A percentile compares a stretch with the other conserved stretches of the same genome.
These are phyloP conservation scores for Scedosporium dehoogii DNA, from an alignment of 2,329 filamentous ascomycete species.

Conservation along the genomic window DNA sequence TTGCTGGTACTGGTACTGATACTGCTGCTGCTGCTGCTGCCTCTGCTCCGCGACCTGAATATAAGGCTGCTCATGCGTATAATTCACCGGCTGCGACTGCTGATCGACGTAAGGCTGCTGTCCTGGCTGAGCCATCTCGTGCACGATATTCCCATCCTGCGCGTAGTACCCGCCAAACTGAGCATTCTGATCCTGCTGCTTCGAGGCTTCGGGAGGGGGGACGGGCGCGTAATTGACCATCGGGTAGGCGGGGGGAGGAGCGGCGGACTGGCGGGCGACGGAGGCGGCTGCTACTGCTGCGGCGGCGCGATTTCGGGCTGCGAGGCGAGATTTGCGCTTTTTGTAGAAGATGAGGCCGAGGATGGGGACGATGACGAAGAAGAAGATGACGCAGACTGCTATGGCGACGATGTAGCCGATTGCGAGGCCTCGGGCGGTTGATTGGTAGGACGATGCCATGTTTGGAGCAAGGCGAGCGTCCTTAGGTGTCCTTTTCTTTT, in stretches of 20 bases:
- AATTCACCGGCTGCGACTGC: neutral
- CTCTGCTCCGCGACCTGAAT: neutral
- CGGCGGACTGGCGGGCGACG: neutral
- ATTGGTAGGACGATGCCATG: neutral
- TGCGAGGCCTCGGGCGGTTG: neutral
- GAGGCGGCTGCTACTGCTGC: neutral
- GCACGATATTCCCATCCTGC: neutral
- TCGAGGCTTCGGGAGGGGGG: neutral
- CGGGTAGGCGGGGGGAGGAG: neutral
- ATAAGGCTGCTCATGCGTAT: neutral
- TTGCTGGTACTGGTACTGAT: neutral
- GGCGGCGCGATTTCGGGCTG: constrained; percentile 1
- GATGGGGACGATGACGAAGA: constrained; percentile 7
- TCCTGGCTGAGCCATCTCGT: neutral
- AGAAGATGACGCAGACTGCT: constrained; percentile 4
- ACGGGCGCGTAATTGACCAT: neutral
- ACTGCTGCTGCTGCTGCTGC: neutral
- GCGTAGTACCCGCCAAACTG: neutral
- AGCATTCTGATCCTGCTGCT: neutral
- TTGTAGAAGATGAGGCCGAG: constrained; percentile 4
- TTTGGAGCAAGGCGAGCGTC: neutral
- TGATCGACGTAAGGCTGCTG: neutral
- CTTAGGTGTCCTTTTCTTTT: neutral
- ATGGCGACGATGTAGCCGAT: constrained; percentile 7
- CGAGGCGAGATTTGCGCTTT: neutral